Base-by-base conservation (phyloP, 352 stramenopile species). In the Globisporangium viniferum region DNA sequence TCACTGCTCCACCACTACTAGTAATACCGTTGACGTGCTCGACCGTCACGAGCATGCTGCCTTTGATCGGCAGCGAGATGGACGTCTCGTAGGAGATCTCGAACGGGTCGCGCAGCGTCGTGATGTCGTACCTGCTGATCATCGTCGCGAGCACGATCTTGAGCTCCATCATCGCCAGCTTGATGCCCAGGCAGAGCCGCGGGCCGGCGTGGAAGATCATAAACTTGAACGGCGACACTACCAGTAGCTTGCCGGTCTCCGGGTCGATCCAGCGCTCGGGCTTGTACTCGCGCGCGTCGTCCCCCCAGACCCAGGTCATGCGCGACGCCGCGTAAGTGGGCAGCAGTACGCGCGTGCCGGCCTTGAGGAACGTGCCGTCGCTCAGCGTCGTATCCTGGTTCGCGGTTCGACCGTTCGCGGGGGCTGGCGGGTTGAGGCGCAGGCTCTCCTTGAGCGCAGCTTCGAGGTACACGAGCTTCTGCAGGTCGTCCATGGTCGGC, bases 251-350 rank as follows among this genome's bases (percentile, higher is more conserved):
- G 6, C 74, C 73, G 0, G 71, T 80, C 1, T 67, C 59, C 31
- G 67, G 33, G 9, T 91, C 84, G 27, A 93, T 69, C 81, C 81
- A 93, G 22, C 87, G 83, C 49, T 93, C 82, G 5, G 86, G 84
- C 9, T 84, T 83, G 62, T 88, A 92, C 68, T 91, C 73, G 5
- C 58, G 39, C 6, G 83, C 83, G 56, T 95, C 86, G 15, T 74
- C 53, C 5, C 84, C 85, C 87, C 88, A 95, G 2, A 92, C 69
- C 18, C 64, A 79, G 12, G 67, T 51, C 35, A 89, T 70, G 5
- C 86, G 80, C 35, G 77, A 87, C 51, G 90, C 81, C 0, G 76
- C 75, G 62, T 88, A 95, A 8, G 77, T 72, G 5, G 81, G 70
- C 41, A 93, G 77, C 14, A 80, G 63, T 57, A 92, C 81, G 1